Evolutionary conservation across 2,329 filamentous ascomycete species (phyloP).

Genomic region (Triangularia setosa): DNA sequence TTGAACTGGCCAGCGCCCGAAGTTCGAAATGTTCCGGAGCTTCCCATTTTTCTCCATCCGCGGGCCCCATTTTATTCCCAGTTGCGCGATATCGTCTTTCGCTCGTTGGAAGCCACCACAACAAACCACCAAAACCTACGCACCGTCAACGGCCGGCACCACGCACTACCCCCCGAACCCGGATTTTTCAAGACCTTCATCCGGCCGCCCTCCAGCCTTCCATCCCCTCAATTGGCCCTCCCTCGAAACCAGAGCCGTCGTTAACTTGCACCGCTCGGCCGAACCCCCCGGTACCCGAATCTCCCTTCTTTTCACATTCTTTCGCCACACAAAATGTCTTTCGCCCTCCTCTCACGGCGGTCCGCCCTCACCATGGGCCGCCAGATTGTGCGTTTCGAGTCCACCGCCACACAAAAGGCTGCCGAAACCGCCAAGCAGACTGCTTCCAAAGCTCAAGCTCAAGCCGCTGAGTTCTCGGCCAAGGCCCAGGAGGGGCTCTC

Average conservation of each 20-base stretch:
- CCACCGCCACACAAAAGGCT: constrained; percentile 46
- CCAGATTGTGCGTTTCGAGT: constrained; percentile 55
- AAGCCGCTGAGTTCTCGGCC: constrained; percentile 44
- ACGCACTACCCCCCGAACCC: constrained; percentile 1
- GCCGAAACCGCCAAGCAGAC: constrained; percentile 38
- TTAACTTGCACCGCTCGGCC: not conserved
- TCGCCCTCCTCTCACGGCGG: constrained; percentile 36
- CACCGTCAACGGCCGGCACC: constrained; percentile 1
- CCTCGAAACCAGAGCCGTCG: not conserved
- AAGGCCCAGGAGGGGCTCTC: constrained; percentile 82
- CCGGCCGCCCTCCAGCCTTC: not conserved
- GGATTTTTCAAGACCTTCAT: not conserved
- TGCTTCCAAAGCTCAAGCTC: constrained; percentile 39
- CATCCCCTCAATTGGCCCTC: not conserved
- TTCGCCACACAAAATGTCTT: constrained; percentile 22
- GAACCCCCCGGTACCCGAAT: constrained; percentile 3
- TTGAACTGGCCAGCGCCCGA: constrained; percentile 19
- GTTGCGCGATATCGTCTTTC: constrained; percentile 26
- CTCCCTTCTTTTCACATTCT: constrained; percentile 1
- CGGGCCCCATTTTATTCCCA: constrained; percentile 16
- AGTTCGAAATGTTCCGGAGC: constrained; percentile 34
- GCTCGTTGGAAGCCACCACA: constrained; percentile 16
- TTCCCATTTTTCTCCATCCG: constrained; percentile 29
- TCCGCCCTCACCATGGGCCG: constrained; percentile 43
- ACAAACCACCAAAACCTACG: constrained; percentile 10